These are phyloP conservation scores for Meyerozyma athensensis DNA, from an alignment of 1,139 yeast genomes.

Conservation along the genomic window DNA sequence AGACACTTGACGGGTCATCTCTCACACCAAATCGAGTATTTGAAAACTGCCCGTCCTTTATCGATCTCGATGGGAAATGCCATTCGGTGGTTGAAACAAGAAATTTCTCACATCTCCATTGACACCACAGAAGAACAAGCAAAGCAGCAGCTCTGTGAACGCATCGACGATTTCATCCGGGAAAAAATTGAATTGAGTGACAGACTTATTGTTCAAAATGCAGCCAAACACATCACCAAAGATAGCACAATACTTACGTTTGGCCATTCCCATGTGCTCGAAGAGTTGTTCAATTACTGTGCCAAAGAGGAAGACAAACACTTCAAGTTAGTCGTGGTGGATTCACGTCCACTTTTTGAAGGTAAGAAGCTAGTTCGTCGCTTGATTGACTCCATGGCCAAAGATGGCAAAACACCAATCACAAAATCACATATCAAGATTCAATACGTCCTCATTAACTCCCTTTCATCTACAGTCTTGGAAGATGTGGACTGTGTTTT, in stretches of 20 bases:
- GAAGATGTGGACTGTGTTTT: conserved; percentile 84
- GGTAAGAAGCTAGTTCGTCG: conserved; percentile 72
- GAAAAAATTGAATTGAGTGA: conserved; percentile 86
- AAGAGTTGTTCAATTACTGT: conserved; percentile 70
- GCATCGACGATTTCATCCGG: conserved; percentile 74
- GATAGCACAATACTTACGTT: conserved; percentile 82
- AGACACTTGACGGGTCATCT: conserved; percentile 86
- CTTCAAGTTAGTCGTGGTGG: conserved; percentile 82
- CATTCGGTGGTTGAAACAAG: conserved; percentile 94
- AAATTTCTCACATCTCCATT: conserved; percentile 72
- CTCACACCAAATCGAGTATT: conserved; percentile 90
- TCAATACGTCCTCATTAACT: conserved; percentile 69
- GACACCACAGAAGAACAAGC: conserved; percentile 73
- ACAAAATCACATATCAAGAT: conserved; percentile 34
- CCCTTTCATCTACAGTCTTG: conserved; percentile 72
- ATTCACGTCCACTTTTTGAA: conserved; percentile 93
- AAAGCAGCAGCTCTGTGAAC: conserved; percentile 56
- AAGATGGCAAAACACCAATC: conserved; percentile 18
- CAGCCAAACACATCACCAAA: conserved; percentile 69
- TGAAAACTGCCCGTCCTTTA: conserved; percentile 87
- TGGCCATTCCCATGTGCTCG: conserved; percentile 84
- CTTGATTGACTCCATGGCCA: conserved; percentile 37
- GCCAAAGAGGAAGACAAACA: conserved; percentile 53
- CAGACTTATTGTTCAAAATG: conserved; percentile 75
- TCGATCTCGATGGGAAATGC: conserved; percentile 97